phyloP scores from a whole-genome alignment of 148 eudicot species.

The Persicaria tinctoria region DNA sequence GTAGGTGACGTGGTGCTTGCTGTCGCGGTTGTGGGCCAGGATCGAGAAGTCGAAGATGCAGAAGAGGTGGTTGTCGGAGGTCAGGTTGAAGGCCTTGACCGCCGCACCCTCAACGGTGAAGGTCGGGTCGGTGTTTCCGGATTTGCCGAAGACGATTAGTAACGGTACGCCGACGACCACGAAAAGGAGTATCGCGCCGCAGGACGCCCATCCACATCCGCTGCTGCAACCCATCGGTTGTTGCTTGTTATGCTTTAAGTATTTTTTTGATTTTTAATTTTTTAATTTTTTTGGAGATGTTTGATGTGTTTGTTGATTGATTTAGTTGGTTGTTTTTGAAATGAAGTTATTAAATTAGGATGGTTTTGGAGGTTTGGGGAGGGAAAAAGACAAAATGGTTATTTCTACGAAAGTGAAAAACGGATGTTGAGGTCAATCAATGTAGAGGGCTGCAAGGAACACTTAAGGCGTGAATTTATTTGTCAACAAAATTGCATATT shows the following conservation, averaged over 20 bases:
- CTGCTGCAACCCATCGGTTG: background rate
- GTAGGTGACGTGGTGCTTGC: background rate
- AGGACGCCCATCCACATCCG: background rate
- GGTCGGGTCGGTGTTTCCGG: background rate
- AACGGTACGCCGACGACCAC: background rate
- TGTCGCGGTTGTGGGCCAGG: slow-evolving; percentile 5
- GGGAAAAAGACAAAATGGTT: background rate
- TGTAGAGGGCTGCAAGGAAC: background rate
- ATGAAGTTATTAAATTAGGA: background rate
- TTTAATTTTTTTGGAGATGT: background rate
- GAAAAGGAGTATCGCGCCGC: background rate
- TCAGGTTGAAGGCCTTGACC: background rate
- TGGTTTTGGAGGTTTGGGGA: background rate
- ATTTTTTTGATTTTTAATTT: background rate
- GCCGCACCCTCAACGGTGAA: slow-evolving; percentile 3
- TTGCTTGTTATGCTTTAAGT: too few species aligned
- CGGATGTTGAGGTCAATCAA: background rate
- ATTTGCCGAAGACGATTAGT: background rate
- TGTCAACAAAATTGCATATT: too few species aligned
- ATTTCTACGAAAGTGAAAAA: background rate
- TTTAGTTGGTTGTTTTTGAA: background rate
- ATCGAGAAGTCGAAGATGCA: slow-evolving; percentile 7
- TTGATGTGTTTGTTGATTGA: background rate
- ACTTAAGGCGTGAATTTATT: too few species aligned
- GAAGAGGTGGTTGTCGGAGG: slow-evolving; percentile 9